Conservation (phyloP, 2,329 filamentous ascomycete genomes). For the Talaromyces sp. region DNA sequence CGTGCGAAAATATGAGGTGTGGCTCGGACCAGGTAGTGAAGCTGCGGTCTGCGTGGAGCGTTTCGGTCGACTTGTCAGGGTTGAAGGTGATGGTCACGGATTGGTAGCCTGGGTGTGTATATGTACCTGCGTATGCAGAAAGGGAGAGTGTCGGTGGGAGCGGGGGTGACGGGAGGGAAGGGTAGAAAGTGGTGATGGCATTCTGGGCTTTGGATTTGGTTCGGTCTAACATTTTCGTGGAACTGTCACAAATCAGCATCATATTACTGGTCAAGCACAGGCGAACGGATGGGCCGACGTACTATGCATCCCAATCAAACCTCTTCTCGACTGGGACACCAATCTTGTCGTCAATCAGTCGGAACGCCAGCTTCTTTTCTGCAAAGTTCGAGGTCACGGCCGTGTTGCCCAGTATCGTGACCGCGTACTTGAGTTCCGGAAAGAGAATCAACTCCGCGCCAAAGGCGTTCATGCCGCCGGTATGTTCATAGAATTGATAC, state of each 20-base stretch:
- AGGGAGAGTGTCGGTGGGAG: constrained; percentile 13
- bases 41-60: constrained; percentile 14
- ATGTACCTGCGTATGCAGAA: constrained; percentile 15
- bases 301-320: constrained; percentile 18
- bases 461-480: constrained; percentile 43
- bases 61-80: background rate
- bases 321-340: constrained; percentile 12
- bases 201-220: constrained; percentile 5
- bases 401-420: constrained; percentile 47
- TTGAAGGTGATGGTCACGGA: constrained; percentile 11
- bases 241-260: background rate
- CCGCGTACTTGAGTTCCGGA: constrained; percentile 43
- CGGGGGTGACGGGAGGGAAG: constrained; percentile 13
- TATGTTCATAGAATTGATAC: constrained; percentile 39
- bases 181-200: constrained; percentile 11
- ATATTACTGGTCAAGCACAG: background rate
- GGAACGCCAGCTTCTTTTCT: constrained; percentile 4
- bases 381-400: constrained; percentile 37
- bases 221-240: background rate
- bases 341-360: constrained; percentile 15
- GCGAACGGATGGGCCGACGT: background rate
- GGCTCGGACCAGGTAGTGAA: constrained; percentile 13
- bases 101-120: constrained; percentile 16
- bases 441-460: constrained; percentile 46
- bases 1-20: constrained; percentile 11